Base-by-base conservation (phyloP, 1,284 basidiomycete species). In the Microbotryum saponariae region DNA sequence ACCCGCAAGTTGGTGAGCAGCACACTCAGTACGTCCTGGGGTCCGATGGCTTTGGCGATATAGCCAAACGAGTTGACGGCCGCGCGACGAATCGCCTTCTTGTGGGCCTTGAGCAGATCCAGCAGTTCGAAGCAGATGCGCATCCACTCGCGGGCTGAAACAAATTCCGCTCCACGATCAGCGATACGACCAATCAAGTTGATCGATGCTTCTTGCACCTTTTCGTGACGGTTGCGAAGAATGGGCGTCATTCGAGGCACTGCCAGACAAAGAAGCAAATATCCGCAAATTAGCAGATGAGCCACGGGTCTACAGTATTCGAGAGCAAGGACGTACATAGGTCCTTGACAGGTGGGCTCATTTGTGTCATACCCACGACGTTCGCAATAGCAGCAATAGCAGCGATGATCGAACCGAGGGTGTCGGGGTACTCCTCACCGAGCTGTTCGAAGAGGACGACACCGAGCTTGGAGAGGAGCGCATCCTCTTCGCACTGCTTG, bases 11-110 rank as follows among this genome's bases (percentile, higher is more conserved):
- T 98, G 64, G 96, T 98, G 59, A 98, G 80, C 20, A 99, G 82
- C 16, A 99, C 96, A 51, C 90, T 91, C 44, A 99, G 80, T 4
- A 99, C 96, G 74, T 98, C 96, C 76, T 98, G 96, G 50, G 96
- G 96, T 78, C 96, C 96, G 77, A 99, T 87, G 77, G 90, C 94
- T 79, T 97, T 97, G 64, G 96, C 96, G 68, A 99, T 98, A 73
- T 98, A 99, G 72, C 96, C 96, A 70, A 99, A 98, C 4, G 93
- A 97, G 80, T 98, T 98, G 78, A 98, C 94, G 20, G 94, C 93
- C 0, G 96, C 96, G 76, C 94, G 89, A 60, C 96, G 88, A 73
- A 98, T 98, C 45, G 90, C 93, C 78, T 97, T 97, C 80, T 98
- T 98, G 80, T 99, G 96, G 9, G 96, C 96, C 76, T 98, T 98